Base-by-base conservation (phyloP, 768 basidiomycete species). In the Calocybe gangraenosa region DNA sequence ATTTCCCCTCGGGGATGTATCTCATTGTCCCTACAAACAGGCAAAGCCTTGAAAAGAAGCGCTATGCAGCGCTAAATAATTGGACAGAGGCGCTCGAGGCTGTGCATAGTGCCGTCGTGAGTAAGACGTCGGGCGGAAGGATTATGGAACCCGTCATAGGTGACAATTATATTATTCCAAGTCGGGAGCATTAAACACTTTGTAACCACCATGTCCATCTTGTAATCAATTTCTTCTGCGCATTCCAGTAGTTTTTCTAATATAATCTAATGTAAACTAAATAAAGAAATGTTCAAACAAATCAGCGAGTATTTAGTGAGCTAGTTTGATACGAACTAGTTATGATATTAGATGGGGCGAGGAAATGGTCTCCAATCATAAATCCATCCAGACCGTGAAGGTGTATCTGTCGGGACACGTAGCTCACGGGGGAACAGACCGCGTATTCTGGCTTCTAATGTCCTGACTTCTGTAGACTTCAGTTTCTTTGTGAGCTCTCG, bases 401-500 rank as follows among this genome's bases (percentile, higher is more conserved):
- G 87, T 6, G 88, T 93, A 58, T 95, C 93, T 3, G 87, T 80
- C 35, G 94, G 93, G 37, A 89, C 74, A 52, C 82, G 80, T 58
- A 91, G 60, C 62, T 97, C 93, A 49, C 94, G 77, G 48, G 94
- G 94, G 65, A 94, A 89, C 30, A 95, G 62, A 1, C 87, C 88
- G 46, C 81, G 81, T 60, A 87, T 74, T 53, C 88, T 75, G 22
- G 87, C 81, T 62, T 94, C 89, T 55, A 85, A 65, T 10, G 79
- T 82, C 57, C 78, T 77, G 59, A 76, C 74, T 64, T 91, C 87
- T 15, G 79, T 68, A 8, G 72, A 78, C 52, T 78, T 82, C 62
- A 86, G 65, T 13, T 67, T 72, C 65, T 84, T 86, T 51, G 78
- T 60, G 48, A 77, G 57, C 60, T 78, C 79, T 54, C 73, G 58